Evolutionary conservation across 2,329 filamentous ascomycete genomes (phyloP), one percentile per base, ranked within the genome.

Genomic region (Exophiala oligosperma): DNA sequence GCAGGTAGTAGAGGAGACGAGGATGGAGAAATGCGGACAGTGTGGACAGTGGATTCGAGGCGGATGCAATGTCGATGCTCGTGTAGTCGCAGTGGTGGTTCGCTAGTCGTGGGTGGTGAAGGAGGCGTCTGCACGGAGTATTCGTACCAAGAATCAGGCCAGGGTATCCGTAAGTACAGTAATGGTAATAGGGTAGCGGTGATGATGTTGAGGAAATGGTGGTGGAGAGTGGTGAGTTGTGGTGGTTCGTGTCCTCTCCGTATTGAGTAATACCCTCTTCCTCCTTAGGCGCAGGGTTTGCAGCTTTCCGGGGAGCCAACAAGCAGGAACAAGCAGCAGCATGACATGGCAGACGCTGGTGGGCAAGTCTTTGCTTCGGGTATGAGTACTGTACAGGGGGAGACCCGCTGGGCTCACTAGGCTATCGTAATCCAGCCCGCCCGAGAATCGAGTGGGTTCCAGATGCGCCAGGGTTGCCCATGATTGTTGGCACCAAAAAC

Each of bases 271-370:
- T 17, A 17, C 17, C 17, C 17, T 17, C 17, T 17, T 17, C 17
- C 17, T 17, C 17, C 17, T 17, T 17, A 17, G 21, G 47, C 14
- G 23, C 49, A 12, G 24, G 29, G 17, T 17, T 17, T 24, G 41
- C 46, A 41, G 52, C 43, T 55, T 41, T 55, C 52, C 46, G 52
- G 44, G 52, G 52, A 54, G 49, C 28, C 41, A 54, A 38, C 38
- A 29, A 26, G 37, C 24, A 53, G 50, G 38, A 54, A 44, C 40
- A 29, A 41, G 50, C 50, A 54, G 29, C 51, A 54, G 46, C 26
- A 48, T 48, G 44, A 48, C 44, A 48, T 21, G 28, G 11, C 17
- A 17, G 17, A 17, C 17, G 17, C 17, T 17, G 17, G 17, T 17
- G 17, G 17, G 17, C 17, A 17, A 48, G 46, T 28, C n/a, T 4